These are phyloP conservation scores for Letharia lupina DNA, from an alignment of 495 filamentous ascomycete species.

Conservation along the genomic window DNA sequence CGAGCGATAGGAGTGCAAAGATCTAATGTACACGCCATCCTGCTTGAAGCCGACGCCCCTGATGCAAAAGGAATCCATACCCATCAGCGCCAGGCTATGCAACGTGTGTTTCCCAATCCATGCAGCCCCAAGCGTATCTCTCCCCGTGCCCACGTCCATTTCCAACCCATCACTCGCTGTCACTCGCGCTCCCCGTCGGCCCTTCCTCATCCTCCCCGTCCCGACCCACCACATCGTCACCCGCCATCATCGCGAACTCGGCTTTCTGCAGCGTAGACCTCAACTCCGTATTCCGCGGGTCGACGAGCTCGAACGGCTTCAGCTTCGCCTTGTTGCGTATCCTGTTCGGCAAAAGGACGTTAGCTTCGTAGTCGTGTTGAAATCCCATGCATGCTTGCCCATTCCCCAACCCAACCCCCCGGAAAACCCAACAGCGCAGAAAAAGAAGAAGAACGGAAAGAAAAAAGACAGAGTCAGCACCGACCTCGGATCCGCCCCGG, in stretches of 20 bases:
- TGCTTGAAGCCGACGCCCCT: background rate
- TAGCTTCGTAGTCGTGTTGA: background rate
- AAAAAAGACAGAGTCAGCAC: background rate
- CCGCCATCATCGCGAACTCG: slow-evolving; percentile 43
- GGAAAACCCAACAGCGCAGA: background rate
- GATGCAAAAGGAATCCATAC: background rate
- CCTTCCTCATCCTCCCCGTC: slow-evolving; percentile 20
- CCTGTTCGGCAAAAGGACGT: slow-evolving; percentile 26
- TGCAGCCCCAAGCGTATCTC: background rate
- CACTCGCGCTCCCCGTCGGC: slow-evolving; percentile 26
- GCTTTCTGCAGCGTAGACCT: slow-evolving; percentile 61
- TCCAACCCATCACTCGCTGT: slow-evolving; percentile 23
- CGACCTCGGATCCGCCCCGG: slow-evolving; percentile 67
- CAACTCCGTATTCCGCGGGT: slow-evolving; percentile 62
- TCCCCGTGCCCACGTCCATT: background rate
- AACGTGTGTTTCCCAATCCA: background rate
- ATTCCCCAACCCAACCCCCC: slow-evolving; percentile 2
- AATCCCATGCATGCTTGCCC: too few species aligned
- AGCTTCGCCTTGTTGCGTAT: slow-evolving; percentile 64
- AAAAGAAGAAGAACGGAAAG: too few species aligned
- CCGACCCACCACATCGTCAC: slow-evolving; percentile 20
- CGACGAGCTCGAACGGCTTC: slow-evolving; percentile 60
- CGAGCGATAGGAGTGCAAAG: too few species aligned
- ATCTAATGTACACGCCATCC: too few species aligned
- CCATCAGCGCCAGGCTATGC: slow-evolving; percentile 23